These are phyloP conservation scores for Heritiera fomes DNA, from an alignment of 345 rosid genomes.

Conservation along the genomic window DNA sequence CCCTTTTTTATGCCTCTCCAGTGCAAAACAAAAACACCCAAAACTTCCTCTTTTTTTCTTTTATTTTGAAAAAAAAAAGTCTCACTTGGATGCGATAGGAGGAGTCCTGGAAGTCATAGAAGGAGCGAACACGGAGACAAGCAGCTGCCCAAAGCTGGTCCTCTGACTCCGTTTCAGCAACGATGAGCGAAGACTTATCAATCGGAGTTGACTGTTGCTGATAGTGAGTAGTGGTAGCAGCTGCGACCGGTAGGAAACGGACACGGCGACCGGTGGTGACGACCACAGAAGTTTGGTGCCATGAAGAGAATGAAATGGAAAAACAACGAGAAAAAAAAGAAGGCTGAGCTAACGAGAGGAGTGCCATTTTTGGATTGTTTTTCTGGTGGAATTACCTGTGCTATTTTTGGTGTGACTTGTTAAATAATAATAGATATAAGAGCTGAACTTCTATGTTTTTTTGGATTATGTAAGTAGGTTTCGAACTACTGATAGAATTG, in stretches of 20 bases:
- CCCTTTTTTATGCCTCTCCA: neutral
- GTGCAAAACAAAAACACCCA: slow-evolving; percentile 9
- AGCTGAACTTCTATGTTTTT: neutral
- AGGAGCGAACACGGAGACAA: slow-evolving; percentile 77
- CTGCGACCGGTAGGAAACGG: slow-evolving; percentile 33
- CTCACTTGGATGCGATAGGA: slow-evolving; percentile 68
- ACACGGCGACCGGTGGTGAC: slow-evolving; percentile 21
- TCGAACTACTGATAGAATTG: too few relatives aligned
- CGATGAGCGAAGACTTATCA: slow-evolving; percentile 54
- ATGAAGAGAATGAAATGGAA: slow-evolving; percentile 12
- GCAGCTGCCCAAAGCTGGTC: slow-evolving; percentile 90
- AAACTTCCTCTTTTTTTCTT: neutral
- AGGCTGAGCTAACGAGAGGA: slow-evolving; percentile 39
- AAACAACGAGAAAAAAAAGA: slow-evolving; percentile 24
- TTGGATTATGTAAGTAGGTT: too few relatives aligned
- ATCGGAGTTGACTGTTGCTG: slow-evolving; percentile 22
- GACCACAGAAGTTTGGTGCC: slow-evolving; percentile 25
- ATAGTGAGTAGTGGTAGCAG: slow-evolving; percentile 38
- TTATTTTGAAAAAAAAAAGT: neutral
- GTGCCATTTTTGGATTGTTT: slow-evolving; percentile 32
- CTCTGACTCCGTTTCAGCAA: slow-evolving; percentile 63
- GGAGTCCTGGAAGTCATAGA: slow-evolving; percentile 50
- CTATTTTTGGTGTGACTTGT: neutral
- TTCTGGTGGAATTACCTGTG: neutral
- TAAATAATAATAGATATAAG: neutral